A percentile compares a stretch with the other conserved stretches of the same genome.
These are phyloP conservation scores for Laburnicola sp. DNA, from an alignment of 2,329 filamentous ascomycete species.

Conservation along the genomic window DNA sequence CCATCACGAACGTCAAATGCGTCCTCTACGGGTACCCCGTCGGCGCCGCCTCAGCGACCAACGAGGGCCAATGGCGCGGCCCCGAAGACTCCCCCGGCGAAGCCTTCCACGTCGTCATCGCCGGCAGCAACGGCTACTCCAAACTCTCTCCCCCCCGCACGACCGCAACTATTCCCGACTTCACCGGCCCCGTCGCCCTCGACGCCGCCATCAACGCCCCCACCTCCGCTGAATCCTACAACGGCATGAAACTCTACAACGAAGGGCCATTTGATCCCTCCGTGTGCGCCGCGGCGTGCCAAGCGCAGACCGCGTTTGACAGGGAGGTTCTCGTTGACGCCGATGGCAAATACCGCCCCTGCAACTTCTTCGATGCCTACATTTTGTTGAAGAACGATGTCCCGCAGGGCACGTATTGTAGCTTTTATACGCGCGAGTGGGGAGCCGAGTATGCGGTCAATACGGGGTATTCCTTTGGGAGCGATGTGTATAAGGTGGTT, in stretches of 20 bases:
- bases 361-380: slow-evolving; percentile 47
- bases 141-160: slow-evolving; percentile 16
- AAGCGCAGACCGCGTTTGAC: slow-evolving; percentile 43
- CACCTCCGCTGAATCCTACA: slow-evolving; percentile 28
- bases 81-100: slow-evolving; percentile 8
- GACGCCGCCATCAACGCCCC: slow-evolving; percentile 34
- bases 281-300: slow-evolving; percentile 42
- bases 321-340: slow-evolving; percentile 26
- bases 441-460: slow-evolving; percentile 22
- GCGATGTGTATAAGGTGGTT: slow-evolving; percentile 19
- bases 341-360: slow-evolving; percentile 37
- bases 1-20: slow-evolving; percentile 34
- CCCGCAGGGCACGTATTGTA: slow-evolving; percentile 45
- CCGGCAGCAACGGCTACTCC: slow-evolving; percentile 36
- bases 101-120: slow-evolving; percentile 32
- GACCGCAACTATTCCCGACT: slow-evolving; percentile 15
- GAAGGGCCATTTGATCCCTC: slow-evolving; percentile 31
- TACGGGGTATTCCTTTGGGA: slow-evolving; percentile 26
- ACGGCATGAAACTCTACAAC: slow-evolving; percentile 36
- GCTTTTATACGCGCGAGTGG: slow-evolving; percentile 29
- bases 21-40: slow-evolving; percentile 35
- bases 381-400: slow-evolving; percentile 40
- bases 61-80: slow-evolving; percentile 27
- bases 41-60: slow-evolving; percentile 20
- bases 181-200: slow-evolving; percentile 22